These are phyloP conservation scores for Neofusicoccum cordaticola DNA, from an alignment of 2,329 filamentous ascomycete genomes.

Conservation along the genomic window DNA sequence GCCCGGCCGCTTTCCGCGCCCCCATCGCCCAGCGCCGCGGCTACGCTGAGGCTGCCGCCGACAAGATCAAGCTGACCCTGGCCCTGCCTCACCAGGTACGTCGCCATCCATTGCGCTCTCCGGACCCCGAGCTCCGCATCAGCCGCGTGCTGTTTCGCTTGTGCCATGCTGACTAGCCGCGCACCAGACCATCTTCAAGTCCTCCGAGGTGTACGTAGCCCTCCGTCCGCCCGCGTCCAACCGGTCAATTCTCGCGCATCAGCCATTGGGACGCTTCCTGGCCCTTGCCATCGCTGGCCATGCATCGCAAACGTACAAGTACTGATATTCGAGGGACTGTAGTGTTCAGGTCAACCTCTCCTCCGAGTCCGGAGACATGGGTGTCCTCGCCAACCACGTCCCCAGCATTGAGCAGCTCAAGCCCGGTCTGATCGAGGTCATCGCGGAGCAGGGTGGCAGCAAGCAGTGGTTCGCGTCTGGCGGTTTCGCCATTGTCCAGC, in stretches of 20 bases:
- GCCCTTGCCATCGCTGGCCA: slow-evolving; percentile 11
- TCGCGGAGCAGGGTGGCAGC: slow-evolving; percentile 79
- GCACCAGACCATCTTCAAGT: slow-evolving; percentile 65
- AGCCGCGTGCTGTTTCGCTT: neutral
- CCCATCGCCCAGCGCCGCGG: slow-evolving; percentile 74
- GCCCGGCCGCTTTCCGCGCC: slow-evolving; percentile 71
- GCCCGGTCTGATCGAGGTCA: slow-evolving; percentile 89
- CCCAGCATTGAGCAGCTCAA: slow-evolving; percentile 98
- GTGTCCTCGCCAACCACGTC: slow-evolving; percentile 98
- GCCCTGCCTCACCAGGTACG: slow-evolving; percentile 97
- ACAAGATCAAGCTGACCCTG: slow-evolving; percentile 92
- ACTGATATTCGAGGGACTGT: slow-evolving; percentile 32
- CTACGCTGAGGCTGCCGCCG: slow-evolving; percentile 64
- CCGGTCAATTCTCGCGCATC: slow-evolving; percentile 3
- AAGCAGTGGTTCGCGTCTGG: slow-evolving; percentile 99
- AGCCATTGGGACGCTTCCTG: neutral
- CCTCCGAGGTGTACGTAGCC: slow-evolving; percentile 64
- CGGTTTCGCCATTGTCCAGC: slow-evolving; percentile 95
- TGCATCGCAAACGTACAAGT: slow-evolving; percentile 19
- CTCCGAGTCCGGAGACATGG: slow-evolving; percentile 98
- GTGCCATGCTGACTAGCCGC: neutral
- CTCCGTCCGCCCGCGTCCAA: slow-evolving; percentile 27
- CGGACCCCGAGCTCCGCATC: neutral
- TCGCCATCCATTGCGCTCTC: slow-evolving; percentile 5
- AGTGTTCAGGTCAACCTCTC: slow-evolving; percentile 98